Evolutionary conservation across 257 asterid genomes (phyloP).

Genomic region (Perilla frutescens): DNA sequence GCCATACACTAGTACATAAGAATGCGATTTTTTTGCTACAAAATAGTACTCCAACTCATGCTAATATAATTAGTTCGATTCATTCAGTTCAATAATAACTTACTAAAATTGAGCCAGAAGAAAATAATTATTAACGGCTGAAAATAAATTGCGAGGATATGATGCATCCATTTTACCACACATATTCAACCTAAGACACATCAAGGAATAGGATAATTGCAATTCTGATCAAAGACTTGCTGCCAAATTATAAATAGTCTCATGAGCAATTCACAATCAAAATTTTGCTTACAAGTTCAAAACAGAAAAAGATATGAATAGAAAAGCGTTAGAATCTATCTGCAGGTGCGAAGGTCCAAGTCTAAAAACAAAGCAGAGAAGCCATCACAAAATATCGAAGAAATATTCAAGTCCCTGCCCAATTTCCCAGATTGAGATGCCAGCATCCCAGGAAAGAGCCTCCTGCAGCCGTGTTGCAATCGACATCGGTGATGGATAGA

Average conservation of each 20-base stretch:
- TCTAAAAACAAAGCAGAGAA: background rate
- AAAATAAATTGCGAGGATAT: too few relatives aligned
- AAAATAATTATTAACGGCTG: background rate
- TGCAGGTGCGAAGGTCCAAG: background rate
- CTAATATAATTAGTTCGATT: too few relatives aligned
- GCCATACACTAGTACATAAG: conserved; percentile 1
- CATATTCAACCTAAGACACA: background rate
- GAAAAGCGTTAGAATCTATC: background rate
- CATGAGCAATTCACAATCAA: conserved; percentile 8
- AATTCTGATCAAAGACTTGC: background rate
- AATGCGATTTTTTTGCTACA: background rate
- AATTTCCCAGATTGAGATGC: conserved; percentile 94
- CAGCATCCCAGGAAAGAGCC: conserved; percentile 84
- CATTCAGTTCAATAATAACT: too few relatives aligned
- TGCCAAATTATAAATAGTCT: background rate
- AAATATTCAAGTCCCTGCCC: conserved; percentile 93
- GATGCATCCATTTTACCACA: too few relatives aligned
- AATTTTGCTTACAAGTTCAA: background rate
- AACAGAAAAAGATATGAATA: background rate
- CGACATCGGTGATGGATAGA: conserved; percentile 83
- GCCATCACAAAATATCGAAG: conserved; percentile 65
- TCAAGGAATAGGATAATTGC: background rate
- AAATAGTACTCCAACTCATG: background rate
- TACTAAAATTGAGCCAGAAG: too few relatives aligned
- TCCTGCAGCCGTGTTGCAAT: conserved; percentile 70